Percentiles rank a stretch among this genome's conserved stretches.
phyloP scores from a whole-genome alignment of 2,329 filamentous ascomycete species.

The Aspergillus oerlinghausenensis region DNA sequence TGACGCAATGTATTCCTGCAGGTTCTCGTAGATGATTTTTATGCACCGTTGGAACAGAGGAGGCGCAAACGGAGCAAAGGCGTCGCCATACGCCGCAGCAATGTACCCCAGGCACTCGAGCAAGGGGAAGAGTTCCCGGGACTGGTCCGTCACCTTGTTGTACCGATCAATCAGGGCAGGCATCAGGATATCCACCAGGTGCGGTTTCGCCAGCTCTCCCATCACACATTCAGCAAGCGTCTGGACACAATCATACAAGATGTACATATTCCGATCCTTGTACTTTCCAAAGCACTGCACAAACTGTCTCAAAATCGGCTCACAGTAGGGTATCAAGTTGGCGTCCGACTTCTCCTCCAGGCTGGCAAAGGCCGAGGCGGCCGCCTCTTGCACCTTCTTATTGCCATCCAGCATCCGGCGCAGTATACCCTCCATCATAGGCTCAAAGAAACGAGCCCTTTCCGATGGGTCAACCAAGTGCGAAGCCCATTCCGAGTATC shows the following conservation, averaged over 20 bases:
- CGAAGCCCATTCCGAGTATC: conserved; percentile 90
- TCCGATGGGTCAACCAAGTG: conserved; percentile 63
- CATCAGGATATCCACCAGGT: conserved; percentile 84
- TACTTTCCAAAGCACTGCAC: conserved; percentile 89
- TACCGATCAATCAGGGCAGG: conserved; percentile 85
- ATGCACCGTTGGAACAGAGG: conserved; percentile 86
- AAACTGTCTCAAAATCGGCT: conserved; percentile 86
- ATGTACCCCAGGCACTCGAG: conserved; percentile 97
- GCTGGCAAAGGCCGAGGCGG: conserved; percentile 91
- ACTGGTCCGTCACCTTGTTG: conserved; percentile 80
- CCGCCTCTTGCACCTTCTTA: conserved; percentile 96
- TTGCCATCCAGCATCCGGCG: conserved; percentile 94
- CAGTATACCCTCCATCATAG: conserved; percentile 94
- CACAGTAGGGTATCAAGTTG: conserved; percentile 76
- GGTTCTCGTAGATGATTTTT: conserved; percentile 84
- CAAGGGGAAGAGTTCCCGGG: conserved; percentile 87
- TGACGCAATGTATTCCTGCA: conserved; percentile 73
- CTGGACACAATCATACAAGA: conserved; percentile 97
- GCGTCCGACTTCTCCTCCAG: conserved; percentile 88
- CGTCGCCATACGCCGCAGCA: conserved; percentile 73
- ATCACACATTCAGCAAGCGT: conserved; percentile 91
- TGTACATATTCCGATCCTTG: conserved; percentile 99
- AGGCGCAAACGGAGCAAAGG: conserved; percentile 78
- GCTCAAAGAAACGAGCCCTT: conserved; percentile 77
- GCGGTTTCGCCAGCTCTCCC: conserved; percentile 69